Evolutionary conservation across 805 yeast species (phyloP).

Genomic region (Wickerhamiella hasegawae): DNA sequence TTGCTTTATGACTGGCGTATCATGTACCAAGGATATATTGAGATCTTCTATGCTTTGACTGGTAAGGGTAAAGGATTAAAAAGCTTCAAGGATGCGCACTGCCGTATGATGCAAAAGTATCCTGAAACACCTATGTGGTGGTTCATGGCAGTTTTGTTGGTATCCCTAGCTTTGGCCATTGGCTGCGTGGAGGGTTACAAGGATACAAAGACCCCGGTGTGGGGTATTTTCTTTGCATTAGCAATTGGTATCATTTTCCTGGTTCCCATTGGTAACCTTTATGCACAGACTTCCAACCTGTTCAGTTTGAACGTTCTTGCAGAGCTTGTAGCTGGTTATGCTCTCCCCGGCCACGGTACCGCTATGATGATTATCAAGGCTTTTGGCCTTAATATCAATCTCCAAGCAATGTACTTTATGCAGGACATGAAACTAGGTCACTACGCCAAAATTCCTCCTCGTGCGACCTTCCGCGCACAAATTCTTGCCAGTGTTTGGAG

Average conservation of each 20-base stretch:
- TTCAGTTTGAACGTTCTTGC: conserved; percentile 46
- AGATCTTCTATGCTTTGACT: conserved; percentile 5
- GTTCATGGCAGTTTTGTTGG: conserved; percentile 29
- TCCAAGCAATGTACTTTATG: conserved; percentile 40
- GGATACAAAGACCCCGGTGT: conserved; percentile 36
- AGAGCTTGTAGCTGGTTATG: conserved; percentile 49
- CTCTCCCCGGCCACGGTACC: conserved; percentile 46
- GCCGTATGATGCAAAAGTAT: conserved; percentile 32
- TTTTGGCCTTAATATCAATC: conserved; percentile 43
- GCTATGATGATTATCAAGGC: conserved; percentile 49
- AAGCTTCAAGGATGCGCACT: conserved; percentile 30
- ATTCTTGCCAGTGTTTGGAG: conserved; percentile 27
- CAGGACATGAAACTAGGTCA: conserved; percentile 37
- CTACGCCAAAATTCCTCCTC: conserved; percentile 27
- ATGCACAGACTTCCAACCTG: conserved; percentile 42
- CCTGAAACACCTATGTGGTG: conserved; percentile 38
- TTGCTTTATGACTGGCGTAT: conserved; percentile 28
- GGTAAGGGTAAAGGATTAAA: conserved; percentile 7
- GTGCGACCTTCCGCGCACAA: conserved; percentile 26
- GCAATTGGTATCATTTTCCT: conserved; percentile 37
- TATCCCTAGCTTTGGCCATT: conserved; percentile 31
- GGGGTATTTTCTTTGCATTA: conserved; percentile 45
- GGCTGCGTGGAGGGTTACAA: conserved; percentile 25
- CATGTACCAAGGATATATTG: conserved; percentile 15
- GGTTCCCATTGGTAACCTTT: conserved; percentile 46